These are phyloP conservation scores for Mortierella sp. DNA, from an alignment of 371 early-diverging fungal species.

Conservation along the genomic window DNA sequence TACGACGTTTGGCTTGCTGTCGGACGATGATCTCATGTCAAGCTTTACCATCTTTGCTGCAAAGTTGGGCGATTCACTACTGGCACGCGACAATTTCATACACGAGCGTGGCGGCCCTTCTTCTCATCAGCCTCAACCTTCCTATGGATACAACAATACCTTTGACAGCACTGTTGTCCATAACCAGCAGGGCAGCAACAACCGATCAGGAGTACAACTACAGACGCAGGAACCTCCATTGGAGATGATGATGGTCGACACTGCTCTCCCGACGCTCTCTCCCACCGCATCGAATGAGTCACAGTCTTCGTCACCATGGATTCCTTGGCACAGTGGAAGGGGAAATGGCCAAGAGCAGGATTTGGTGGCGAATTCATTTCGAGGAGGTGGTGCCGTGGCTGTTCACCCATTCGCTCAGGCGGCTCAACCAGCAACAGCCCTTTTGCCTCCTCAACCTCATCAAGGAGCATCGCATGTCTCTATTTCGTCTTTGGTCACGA, in stretches of 20 bases:
- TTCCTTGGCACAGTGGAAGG: slow-evolving; percentile 11
- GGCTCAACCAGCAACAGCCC: background rate
- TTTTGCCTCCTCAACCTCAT: background rate
- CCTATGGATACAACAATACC: background rate
- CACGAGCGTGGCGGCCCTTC: background rate
- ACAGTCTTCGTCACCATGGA: slow-evolving; percentile 28
- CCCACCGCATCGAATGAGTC: slow-evolving; percentile 25
- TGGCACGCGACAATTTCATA: slow-evolving; percentile 6
- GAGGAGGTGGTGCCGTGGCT: background rate
- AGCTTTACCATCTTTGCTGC: slow-evolving; percentile 46
- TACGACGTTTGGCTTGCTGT: slow-evolving; percentile 44
- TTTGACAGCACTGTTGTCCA: background rate
- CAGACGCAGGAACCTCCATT: background rate
- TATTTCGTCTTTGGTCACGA: background rate
- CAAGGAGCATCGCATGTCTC: background rate
- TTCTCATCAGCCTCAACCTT: background rate
- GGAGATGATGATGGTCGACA: background rate
- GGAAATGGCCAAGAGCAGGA: background rate
- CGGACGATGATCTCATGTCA: slow-evolving; percentile 47
- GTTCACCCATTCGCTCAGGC: slow-evolving; percentile 5
- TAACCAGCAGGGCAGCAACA: background rate
- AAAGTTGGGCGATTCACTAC: slow-evolving; percentile 33
- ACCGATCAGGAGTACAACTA: background rate
- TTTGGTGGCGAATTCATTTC: background rate
- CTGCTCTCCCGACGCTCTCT: slow-evolving; percentile 19